Evolutionary conservation across 2,329 filamentous ascomycete genomes (phyloP), one percentile per base, ranked within the genome.

Genomic region (Aspergillus japonicus): DNA sequence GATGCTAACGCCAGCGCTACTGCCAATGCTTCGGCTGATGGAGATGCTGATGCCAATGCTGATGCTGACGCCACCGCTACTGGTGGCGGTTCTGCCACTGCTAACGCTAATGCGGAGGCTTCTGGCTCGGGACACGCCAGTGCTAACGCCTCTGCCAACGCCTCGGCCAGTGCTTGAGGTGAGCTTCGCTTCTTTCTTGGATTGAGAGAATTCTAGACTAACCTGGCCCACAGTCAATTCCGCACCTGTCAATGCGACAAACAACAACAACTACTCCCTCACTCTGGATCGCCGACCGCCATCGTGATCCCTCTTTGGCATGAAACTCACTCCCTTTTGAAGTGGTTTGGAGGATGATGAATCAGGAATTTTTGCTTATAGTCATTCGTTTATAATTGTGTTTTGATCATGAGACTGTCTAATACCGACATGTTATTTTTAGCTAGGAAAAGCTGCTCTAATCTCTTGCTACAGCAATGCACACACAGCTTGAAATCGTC

Each of bases 31-130:
- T 47, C 53, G 33, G 24, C 42, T 55, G 47, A 47, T 48, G 39
- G 39, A 33, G 47, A 47, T 44, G 53, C 42, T 55, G n/a, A 33
- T 44, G 53, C 53, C 53, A 47, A 47, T 47, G 53, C 53, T 55
- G 33, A 21, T 48, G 53, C 53, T 55, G 53, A 44, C 26, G 53
- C 42, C 42, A 31, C 53, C 53, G 24, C 42, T 55, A 48, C 42
- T 48, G 39, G 39, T 48, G 47, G 53, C 42, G 53, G 24, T 55
- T 19, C 29, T 44, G 53, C 53, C 53, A 47, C 53, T 58, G 56
- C 56, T 58, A 53, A 44, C 49, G 56, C 56, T 58, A 35, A 58
- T 53, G 56, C 50, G 56, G 10, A 47, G 35, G 56, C 56, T 58
- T 53, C 56, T 53, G 56, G 49, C 19, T 31, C 42, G 49, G 47